A percentile compares a stretch with the other conserved stretches of the same genome.
phyloP scores from a whole-genome alignment of 2,329 filamentous ascomycete species.

The Ophiostoma perfectum region DNA sequence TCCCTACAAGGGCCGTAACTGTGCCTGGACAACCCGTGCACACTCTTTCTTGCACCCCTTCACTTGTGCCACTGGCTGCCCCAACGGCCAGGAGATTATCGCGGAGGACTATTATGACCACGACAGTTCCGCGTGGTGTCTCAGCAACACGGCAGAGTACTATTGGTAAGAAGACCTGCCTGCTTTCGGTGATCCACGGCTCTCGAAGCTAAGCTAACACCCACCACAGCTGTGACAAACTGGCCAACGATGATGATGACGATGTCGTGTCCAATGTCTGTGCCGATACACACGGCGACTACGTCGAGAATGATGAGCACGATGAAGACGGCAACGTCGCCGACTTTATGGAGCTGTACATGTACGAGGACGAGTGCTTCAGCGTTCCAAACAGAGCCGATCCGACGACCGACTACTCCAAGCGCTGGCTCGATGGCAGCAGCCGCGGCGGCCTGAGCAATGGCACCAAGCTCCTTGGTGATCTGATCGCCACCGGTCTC shows the following conservation, averaged over 20 bases:
- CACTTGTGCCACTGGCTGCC: not conserved
- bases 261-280: not conserved
- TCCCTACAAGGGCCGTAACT: not conserved
- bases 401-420: not conserved
- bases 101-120: not conserved
- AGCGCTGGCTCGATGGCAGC: not conserved
- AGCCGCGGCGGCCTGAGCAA: not conserved
- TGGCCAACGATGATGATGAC: not conserved
- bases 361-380: constrained; percentile 2
- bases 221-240: not conserved
- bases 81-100: not conserved
- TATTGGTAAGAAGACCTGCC: not conserved
- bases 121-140: not conserved
- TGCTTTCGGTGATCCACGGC: not conserved
- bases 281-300: not conserved
- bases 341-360: not conserved
- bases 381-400: not conserved
- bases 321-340: not conserved
- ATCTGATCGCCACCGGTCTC: not conserved
- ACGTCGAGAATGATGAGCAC: not conserved
- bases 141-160: not conserved
- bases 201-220: not conserved
- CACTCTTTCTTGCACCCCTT: not conserved
- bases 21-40: not conserved
- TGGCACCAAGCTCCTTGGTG: not conserved